Evolutionary conservation across 768 basidiomycete species (phyloP).

Genomic region (Paxillus rubicundulus): DNA sequence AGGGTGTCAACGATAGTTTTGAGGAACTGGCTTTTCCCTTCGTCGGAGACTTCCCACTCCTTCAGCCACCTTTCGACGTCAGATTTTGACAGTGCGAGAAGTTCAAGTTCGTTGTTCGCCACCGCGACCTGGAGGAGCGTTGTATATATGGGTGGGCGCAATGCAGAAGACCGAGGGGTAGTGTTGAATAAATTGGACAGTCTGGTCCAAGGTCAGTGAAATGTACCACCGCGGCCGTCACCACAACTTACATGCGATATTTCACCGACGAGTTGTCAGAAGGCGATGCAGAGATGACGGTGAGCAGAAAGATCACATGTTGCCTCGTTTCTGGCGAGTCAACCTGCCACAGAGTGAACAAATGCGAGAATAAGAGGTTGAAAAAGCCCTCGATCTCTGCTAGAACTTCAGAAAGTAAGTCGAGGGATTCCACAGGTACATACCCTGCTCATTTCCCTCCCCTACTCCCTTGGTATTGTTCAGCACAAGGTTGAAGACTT

Average conservation of each 20-base stretch:
- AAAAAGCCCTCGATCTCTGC: conserved; percentile 86
- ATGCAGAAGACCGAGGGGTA: conserved; percentile 59
- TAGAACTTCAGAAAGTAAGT: conserved; percentile 5
- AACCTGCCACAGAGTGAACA: conserved; percentile 56
- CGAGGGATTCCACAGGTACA: conserved; percentile 15
- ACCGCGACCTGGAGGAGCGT: conserved; percentile 59
- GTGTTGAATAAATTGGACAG: conserved; percentile 83
- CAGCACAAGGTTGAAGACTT: conserved; percentile 58
- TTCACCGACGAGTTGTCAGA: conserved; percentile 56
- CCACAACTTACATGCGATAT: conserved; percentile 62
- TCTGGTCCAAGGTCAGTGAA: conserved; percentile 37
- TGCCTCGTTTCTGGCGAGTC: conserved; percentile 55
- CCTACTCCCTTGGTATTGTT: conserved; percentile 66
- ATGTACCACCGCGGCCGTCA: background rate
- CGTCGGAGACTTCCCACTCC: conserved; percentile 66
- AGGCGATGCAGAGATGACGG: conserved; percentile 53
- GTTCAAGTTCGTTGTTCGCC: conserved; percentile 58
- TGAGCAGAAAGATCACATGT: conserved; percentile 48
- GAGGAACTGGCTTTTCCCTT: conserved; percentile 65
- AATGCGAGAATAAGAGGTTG: conserved; percentile 75
- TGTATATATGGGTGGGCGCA: conserved; percentile 62
- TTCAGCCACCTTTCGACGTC: conserved; percentile 75
- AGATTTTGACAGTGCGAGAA: conserved; percentile 54
- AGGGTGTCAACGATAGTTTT: conserved; percentile 62
- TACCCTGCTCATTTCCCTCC: conserved; percentile 77